Percentiles rank a stretch among this genome's conserved stretches.
These are phyloP conservation scores for Crithidia expoeki DNA, from an alignment of 208 protist species.

Conservation along the genomic window DNA sequence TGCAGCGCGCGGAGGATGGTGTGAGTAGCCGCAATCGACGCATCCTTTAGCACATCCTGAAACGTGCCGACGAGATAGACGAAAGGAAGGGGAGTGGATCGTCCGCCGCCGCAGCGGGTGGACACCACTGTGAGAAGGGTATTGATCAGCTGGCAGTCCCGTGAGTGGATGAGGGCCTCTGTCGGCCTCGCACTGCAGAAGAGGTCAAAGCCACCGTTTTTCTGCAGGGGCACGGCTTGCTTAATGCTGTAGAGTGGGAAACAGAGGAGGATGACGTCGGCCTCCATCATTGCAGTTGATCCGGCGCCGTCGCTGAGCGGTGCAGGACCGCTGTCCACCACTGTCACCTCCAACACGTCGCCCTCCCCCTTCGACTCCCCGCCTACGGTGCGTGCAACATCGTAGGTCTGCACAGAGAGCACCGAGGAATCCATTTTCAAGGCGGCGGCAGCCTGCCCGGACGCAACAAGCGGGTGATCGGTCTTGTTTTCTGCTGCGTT, in stretches of 20 bases:
- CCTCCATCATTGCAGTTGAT: slow-evolving; percentile 9
- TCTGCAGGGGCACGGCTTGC: slow-evolving; percentile 13
- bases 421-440: slow-evolving; percentile 15
- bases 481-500: slow-evolving; percentile 1
- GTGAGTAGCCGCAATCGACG: slow-evolving; percentile 21
- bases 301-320: slow-evolving; percentile 15
- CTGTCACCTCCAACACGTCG: slow-evolving; percentile 15
- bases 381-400: not conserved
- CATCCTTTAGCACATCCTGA: slow-evolving; percentile 26
- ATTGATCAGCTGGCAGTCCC: slow-evolving; percentile 13
- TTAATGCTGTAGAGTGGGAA: slow-evolving; percentile 24
- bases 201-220: not conserved
- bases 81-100: not conserved
- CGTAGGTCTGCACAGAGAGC: slow-evolving; percentile 20
- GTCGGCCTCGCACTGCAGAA: slow-evolving; percentile 11
- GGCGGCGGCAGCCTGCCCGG: slow-evolving; percentile 2
- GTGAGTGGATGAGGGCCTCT: slow-evolving; percentile 18
- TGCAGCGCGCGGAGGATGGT: slow-evolving; percentile 23
- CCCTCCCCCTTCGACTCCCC: not conserved
- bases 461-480: slow-evolving; percentile 9
- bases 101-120: not conserved
- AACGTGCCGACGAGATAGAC: slow-evolving; percentile 25
- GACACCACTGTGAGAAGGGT: slow-evolving; percentile 15
- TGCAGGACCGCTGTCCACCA: slow-evolving; percentile 18
- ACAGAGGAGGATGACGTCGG: slow-evolving; percentile 20